Evolutionary conservation across 2,329 filamentous ascomycete genomes (phyloP), one percentile per base, ranked within the genome.

Genomic region (Lachnellula hyalina): DNA sequence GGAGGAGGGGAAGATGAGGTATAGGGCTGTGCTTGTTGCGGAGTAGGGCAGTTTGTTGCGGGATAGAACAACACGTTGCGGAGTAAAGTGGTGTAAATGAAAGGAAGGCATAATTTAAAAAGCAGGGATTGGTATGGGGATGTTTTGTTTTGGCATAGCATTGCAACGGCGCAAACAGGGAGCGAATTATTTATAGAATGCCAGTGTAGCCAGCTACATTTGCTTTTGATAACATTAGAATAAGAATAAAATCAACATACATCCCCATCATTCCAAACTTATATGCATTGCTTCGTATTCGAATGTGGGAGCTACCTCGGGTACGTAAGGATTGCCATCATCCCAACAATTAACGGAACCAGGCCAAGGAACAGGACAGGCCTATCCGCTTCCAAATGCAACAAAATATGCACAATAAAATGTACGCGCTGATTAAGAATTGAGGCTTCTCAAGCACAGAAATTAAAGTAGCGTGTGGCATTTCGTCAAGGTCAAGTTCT

Each of bases 1-100:
- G 70, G 76, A 78, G 11, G 70, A 70, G 1, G 83, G 82, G 0
- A 80, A 81, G 70, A 77, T 78, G 47, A 73, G 77, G 49, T 80
- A 78, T 61, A 68, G 77, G 54, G 78, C 74, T 59, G 75, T 78
- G 4, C 28, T 68, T 49, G 57, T 67, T 51, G 63, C 54, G 11
- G 54, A 63, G 46, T 65, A 63, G 35, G 21, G 38, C 23, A 32
- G 11, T 45, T 52, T 51, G 38, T 25, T 17, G n/a, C 46, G 28
- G 38, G 19, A 35, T 19, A 17, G 41, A 47, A 21, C 19, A 21
- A 21, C 19, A 21, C 19, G 19, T 21, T 21, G 19, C 19, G 21
- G 21, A 21, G 21, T 21, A 21, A 21, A 21, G 21, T 40, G 21
- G 51, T 44, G 47, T 49, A 38, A 21, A 21, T 41, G 35, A 40